Percentiles rank a stretch among this genome's conserved stretches.
Conservation (phyloP, 2,329 filamentous ascomycete species). For the Pestalotiopsis sp. region DNA sequence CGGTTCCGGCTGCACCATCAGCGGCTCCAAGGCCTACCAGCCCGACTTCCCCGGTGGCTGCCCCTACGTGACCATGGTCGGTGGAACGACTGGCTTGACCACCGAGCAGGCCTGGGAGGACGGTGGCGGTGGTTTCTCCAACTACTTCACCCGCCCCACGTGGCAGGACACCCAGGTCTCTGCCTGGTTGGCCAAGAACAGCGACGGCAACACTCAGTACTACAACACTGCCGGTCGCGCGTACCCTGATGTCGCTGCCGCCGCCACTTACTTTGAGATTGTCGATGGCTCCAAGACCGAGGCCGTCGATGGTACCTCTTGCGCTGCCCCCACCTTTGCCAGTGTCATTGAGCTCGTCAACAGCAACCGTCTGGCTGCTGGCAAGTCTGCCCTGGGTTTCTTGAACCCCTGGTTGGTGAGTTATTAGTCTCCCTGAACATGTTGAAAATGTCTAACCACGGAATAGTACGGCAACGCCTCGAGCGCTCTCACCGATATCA, state of each 20-base stretch:
- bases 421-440: not conserved
- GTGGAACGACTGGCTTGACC: slow-evolving; percentile 48
- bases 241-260: slow-evolving; percentile 62
- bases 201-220: slow-evolving; percentile 42
- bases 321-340: slow-evolving; percentile 62
- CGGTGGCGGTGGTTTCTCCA: slow-evolving; percentile 53
- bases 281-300: slow-evolving; percentile 27
- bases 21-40: slow-evolving; percentile 39
- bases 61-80: slow-evolving; percentile 59
- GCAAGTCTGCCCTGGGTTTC: slow-evolving; percentile 55
- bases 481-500: slow-evolving; percentile 41
- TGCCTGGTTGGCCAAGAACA: slow-evolving; percentile 37
- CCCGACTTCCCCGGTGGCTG: slow-evolving; percentile 56
- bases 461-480: slow-evolving; percentile 41
- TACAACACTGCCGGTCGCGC: slow-evolving; percentile 53
- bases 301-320: slow-evolving; percentile 43
- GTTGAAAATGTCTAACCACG: not conserved
- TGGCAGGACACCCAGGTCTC: slow-evolving; percentile 50
- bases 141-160: slow-evolving; percentile 41
- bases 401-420: slow-evolving; percentile 57
- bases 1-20: slow-evolving; percentile 35
- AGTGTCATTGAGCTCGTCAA: slow-evolving; percentile 67
- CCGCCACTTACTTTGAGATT: slow-evolving; percentile 37
- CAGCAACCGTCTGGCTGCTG: slow-evolving; percentile 56
- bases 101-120: slow-evolving; percentile 56